Conservation (phyloP, 75 land plant species). For the Pinus taeda region DNA sequence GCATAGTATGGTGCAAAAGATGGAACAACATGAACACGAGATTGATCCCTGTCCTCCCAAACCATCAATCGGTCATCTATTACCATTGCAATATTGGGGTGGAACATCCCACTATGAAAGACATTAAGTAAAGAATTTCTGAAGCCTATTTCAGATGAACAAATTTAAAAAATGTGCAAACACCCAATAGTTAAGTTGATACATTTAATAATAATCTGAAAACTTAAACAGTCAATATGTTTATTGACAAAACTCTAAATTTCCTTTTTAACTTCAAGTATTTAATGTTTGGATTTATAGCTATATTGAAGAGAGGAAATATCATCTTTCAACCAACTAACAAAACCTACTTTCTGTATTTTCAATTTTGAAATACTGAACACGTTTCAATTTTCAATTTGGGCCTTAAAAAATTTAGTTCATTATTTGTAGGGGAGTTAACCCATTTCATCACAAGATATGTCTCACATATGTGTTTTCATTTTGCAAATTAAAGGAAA, state of each 20-base stretch:
- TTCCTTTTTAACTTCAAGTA: not conserved
- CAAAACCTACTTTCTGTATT: not conserved
- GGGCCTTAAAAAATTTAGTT: not conserved
- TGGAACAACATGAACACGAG: too few relatives aligned
- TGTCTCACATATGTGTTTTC: not conserved
- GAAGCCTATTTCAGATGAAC: too few relatives aligned
- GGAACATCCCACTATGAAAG: too few relatives aligned
- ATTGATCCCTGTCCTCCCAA: too few relatives aligned
- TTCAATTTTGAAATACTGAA: not conserved
- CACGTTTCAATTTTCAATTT: not conserved
- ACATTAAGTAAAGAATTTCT: too few relatives aligned
- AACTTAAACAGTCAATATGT: too few relatives aligned
- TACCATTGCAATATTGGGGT: too few relatives aligned
- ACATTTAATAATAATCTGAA: too few relatives aligned
- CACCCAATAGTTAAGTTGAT: too few relatives aligned
- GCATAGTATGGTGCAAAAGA: too few relatives aligned
- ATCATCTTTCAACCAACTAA: not conserved
- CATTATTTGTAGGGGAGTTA: not conserved
- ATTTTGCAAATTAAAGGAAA: slow-evolving; percentile 35
- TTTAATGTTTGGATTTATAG: not conserved
- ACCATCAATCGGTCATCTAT: too few relatives aligned
- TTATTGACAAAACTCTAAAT: not conserved
- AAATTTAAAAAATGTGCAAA: too few relatives aligned
- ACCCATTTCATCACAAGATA: not conserved
- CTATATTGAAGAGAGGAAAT: not conserved